Evolutionary conservation across 1,284 basidiomycete species (phyloP).

Genomic region (Taiwanofungus camphoratus): DNA sequence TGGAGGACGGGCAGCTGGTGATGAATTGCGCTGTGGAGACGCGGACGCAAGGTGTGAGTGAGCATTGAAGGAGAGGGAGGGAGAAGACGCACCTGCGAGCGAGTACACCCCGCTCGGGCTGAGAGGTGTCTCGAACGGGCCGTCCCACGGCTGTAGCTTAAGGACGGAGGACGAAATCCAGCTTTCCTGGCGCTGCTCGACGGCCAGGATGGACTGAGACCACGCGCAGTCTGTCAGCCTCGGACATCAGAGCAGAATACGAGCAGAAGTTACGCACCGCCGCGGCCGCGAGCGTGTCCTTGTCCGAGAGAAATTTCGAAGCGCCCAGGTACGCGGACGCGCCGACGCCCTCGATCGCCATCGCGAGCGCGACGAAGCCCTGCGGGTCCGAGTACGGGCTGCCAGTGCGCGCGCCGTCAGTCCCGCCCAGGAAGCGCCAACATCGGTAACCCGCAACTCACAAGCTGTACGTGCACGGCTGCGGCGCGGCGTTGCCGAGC

Average conservation of each 20-base stretch:
- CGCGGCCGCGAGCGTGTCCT: slow-evolving; percentile 29
- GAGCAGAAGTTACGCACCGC: slow-evolving; percentile 19
- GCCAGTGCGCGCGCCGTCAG: slow-evolving; percentile 6
- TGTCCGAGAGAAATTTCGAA: slow-evolving; percentile 37
- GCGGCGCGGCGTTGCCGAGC: slow-evolving; percentile 46
- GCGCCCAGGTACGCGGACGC: slow-evolving; percentile 50
- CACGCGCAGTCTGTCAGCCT: background rate
- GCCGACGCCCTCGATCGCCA: slow-evolving; percentile 56
- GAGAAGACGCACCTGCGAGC: slow-evolving; percentile 18
- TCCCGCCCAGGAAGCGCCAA: background rate
- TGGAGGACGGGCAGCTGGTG: slow-evolving; percentile 32
- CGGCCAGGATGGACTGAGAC: slow-evolving; percentile 36
- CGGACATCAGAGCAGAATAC: background rate
- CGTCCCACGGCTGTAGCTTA: slow-evolving; percentile 47
- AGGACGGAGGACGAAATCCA: slow-evolving; percentile 48
- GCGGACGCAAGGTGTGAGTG: too few species aligned
- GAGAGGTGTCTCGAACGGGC: slow-evolving; percentile 49
- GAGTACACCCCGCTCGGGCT: slow-evolving; percentile 42
- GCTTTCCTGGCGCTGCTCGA: slow-evolving; percentile 41
- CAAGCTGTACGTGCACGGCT: slow-evolving; percentile 59
- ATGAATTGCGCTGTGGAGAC: slow-evolving; percentile 21
- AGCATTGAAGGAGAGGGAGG: too few species aligned
- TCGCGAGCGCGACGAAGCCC: slow-evolving; percentile 47
- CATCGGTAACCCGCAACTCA: slow-evolving; percentile 23
- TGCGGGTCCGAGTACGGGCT: slow-evolving; percentile 45